Percentiles rank a stretch among this genome's conserved stretches.
Conservation (phyloP, 306 rosid genomes). For the Prunus davidiana region DNA sequence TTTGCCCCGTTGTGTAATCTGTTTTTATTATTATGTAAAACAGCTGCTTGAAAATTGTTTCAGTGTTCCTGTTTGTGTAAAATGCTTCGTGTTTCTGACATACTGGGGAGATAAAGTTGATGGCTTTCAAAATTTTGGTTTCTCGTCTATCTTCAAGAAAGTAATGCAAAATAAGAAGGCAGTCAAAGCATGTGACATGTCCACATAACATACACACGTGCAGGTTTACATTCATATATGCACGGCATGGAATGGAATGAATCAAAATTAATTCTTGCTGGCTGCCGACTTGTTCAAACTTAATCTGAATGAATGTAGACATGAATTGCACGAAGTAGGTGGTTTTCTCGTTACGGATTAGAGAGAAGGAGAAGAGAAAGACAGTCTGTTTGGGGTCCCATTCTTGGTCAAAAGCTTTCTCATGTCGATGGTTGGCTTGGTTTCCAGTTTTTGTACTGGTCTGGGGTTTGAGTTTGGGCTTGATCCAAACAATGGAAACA, state of each 20-base stretch:
- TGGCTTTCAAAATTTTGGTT: background rate
- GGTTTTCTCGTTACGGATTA: background rate
- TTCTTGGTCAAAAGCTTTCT: background rate
- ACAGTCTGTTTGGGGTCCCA: background rate
- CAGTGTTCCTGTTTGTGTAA: conserved; percentile 25
- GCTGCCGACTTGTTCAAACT: background rate
- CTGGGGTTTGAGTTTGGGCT: background rate
- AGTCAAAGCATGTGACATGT: background rate
- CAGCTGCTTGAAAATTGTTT: conserved; percentile 38
- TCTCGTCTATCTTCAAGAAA: background rate
- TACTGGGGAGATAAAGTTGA: background rate
- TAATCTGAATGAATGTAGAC: background rate
- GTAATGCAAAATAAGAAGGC: background rate
- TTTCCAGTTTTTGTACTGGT: background rate
- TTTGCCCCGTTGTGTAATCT: conserved; percentile 18
- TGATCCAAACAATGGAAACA: too few species aligned
- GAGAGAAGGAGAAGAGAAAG: background rate
- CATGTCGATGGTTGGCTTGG: background rate
- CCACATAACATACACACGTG: background rate
- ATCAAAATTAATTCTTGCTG: too few species aligned
- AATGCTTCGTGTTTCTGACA: conserved; percentile 19
- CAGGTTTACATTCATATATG: background rate
- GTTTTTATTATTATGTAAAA: conserved; percentile 21
- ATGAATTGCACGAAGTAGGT: background rate
- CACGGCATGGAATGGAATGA: too few species aligned